phyloP scores from a whole-genome alignment of 345 rosid genomes.

The Durio zibethinus region DNA sequence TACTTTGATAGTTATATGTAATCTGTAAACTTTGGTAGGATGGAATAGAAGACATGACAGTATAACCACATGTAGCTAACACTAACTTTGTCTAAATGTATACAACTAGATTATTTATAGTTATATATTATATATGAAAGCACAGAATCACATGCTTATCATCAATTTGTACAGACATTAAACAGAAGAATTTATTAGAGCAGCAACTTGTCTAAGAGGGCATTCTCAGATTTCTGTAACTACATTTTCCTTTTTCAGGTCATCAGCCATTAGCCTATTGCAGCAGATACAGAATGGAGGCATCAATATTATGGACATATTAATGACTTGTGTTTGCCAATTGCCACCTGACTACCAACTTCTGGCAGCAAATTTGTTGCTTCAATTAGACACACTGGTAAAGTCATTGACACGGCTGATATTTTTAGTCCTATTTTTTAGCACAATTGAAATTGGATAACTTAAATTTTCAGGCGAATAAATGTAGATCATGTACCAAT shows the following conservation, averaged over 20 bases:
- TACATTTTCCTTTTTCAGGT: conserved; percentile 48
- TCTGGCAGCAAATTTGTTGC: conserved; percentile 69
- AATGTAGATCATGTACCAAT: not conserved
- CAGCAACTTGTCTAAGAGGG: not conserved
- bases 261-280: conserved; percentile 56
- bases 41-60: not conserved
- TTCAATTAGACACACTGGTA: conserved; percentile 69
- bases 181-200: not conserved
- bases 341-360: conserved; percentile 53
- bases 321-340: conserved; percentile 44
- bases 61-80: not conserved
- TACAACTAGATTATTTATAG: not conserved
- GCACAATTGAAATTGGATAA: not conserved
- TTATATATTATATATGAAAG: no score
- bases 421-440: not conserved
- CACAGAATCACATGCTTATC: not conserved
- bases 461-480: not conserved
- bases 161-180: not conserved
- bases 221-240: conserved; percentile 11
- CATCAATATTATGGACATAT: conserved; percentile 33
- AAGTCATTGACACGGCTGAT: not conserved
- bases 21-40: not conserved
- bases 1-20: not conserved
- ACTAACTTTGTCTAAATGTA: not conserved
- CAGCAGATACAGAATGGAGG: conserved; percentile 60